Evolutionary conservation across 2,329 filamentous ascomycete species (phyloP), one percentile per base, ranked within the genome.

Genomic region (Apiospora kogelbergensis): DNA sequence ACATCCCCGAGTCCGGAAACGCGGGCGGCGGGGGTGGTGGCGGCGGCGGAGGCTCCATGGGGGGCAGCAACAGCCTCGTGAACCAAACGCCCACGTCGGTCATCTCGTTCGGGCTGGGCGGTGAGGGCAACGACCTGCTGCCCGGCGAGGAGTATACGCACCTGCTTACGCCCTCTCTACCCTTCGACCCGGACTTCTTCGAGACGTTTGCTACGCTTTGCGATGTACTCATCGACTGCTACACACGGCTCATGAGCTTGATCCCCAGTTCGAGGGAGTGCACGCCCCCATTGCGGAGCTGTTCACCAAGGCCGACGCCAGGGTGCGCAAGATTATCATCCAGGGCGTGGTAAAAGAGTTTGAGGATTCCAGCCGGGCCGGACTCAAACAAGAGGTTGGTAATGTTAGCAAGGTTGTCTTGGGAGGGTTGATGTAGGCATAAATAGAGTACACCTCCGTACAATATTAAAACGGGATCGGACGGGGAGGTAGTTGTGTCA

Each of bases 161-260:
- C 78, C 85, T 99, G 1, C 86, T 98, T 24, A 98, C 95, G n/a
- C 96, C 96, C 0, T 91, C 90, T 20, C 83, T 99, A 64, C 96
- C 96, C 0, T 99, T 99, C 77, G 95, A 98, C 72, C 96, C 96
- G 0, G 96, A 99, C 80, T 99, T 97, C 76, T 96, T 95, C 80
- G 94, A 97, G 82, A 98, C 95, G 0, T 98, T 98, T 82, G 92
- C 94, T 17, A 98, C 96, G 15, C 85, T 99, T 7, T 98, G 96
- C 82, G 96, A 99, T 78, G 93, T 97, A 3, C 83, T 99, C 71
- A 97, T 98, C 75, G 96, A 98, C 79, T 93, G 91, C 76, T 99
- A 99, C 81, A 90, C 90, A 44, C 89, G 90, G 68, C 88, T 99
- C 37, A 84, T 97, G 75, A 85, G 85, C 57, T 84, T 99, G 70